Conservation (phyloP, 495 filamentous ascomycete species). For the Lepraria neglecta region DNA sequence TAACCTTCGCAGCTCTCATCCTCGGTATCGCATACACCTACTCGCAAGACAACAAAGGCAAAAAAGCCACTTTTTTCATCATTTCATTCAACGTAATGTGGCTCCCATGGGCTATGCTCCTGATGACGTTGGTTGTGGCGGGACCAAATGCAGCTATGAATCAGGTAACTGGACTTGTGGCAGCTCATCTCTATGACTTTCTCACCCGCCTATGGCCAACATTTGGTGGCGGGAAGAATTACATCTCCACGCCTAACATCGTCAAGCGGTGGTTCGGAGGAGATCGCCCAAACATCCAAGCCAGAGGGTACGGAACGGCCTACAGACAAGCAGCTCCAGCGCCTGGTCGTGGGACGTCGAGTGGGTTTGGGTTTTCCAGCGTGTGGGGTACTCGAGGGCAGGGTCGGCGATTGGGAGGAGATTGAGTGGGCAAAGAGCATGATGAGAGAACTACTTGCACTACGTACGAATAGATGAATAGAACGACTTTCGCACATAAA, state of each 20-base stretch:
- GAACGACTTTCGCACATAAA: neutral
- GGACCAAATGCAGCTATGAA: conserved; percentile 44
- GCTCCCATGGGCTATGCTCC: conserved; percentile 69
- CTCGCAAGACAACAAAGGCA: conserved; percentile 71
- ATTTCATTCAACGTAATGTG: conserved; percentile 68
- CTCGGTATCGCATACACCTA: conserved; percentile 76
- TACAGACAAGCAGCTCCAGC: conserved; percentile 31
- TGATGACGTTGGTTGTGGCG: conserved; percentile 55
- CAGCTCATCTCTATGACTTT: conserved; percentile 83
- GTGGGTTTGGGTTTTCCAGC: conserved; percentile 37
- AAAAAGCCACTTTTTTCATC: conserved; percentile 63
- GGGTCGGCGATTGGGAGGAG: conserved; percentile 60
- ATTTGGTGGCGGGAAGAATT: conserved; percentile 71
- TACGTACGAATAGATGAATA: conserved; percentile 1
- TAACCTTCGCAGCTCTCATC: conserved; percentile 56
- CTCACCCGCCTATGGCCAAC: conserved; percentile 73
- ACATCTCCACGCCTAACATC: conserved; percentile 60
- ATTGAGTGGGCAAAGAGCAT: conserved; percentile 23
- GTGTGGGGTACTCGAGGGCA: conserved; percentile 61
- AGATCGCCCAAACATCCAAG: conserved; percentile 35
- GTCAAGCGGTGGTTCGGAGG: conserved; percentile 56
- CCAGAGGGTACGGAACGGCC: conserved; percentile 55
- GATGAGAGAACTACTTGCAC: neutral
- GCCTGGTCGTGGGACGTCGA: conserved; percentile 30
- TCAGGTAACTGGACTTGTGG: conserved; percentile 64